A percentile compares a stretch with the other conserved stretches of the same genome.
These are phyloP conservation scores for Imleria badia DNA, from an alignment of 768 basidiomycete genomes.

Conservation along the genomic window DNA sequence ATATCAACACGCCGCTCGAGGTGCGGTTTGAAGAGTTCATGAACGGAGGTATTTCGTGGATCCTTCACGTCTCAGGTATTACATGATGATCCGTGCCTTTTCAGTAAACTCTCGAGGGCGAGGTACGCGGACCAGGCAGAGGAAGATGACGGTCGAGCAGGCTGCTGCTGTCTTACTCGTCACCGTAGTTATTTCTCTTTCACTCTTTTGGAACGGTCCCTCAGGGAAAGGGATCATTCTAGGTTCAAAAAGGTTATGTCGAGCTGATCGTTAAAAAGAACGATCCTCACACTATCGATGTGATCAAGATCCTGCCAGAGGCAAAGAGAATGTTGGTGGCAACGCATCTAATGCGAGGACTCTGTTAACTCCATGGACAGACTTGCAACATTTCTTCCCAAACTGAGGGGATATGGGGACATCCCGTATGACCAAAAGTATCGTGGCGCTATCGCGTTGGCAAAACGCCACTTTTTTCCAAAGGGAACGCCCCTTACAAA, in stretches of 20 bases:
- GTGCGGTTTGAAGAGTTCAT: conserved; percentile 28
- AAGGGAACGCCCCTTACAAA: conserved; percentile 23
- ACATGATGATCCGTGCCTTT: neutral
- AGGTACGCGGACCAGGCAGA: conserved; percentile 17
- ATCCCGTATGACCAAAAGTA: conserved; percentile 28
- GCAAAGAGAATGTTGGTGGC: conserved; percentile 23
- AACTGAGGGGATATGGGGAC: conserved; percentile 29
- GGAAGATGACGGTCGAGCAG: conserved; percentile 22
- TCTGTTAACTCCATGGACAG: conserved; percentile 9
- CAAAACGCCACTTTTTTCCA: conserved; percentile 30
- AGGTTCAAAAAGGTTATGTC: conserved; percentile 29
- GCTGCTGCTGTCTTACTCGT: conserved; percentile 27
- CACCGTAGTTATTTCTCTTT: conserved; percentile 8
- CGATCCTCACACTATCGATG: conserved; percentile 16
- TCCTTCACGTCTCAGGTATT: neutral
- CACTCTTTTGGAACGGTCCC: neutral
- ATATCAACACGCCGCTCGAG: conserved; percentile 15
- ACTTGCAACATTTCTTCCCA: conserved; percentile 28
- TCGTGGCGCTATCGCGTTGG: conserved; percentile 27
- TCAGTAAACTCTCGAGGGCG: conserved; percentile 27
- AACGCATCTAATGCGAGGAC: neutral
- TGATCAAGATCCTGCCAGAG: conserved; percentile 25
- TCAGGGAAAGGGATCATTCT: neutral
- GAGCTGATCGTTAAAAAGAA: conserved; percentile 18
- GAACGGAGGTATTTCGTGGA: conserved; percentile 20